Evolutionary conservation across 2,329 filamentous ascomycete species (phyloP).

Genomic region (Botrytis porri): DNA sequence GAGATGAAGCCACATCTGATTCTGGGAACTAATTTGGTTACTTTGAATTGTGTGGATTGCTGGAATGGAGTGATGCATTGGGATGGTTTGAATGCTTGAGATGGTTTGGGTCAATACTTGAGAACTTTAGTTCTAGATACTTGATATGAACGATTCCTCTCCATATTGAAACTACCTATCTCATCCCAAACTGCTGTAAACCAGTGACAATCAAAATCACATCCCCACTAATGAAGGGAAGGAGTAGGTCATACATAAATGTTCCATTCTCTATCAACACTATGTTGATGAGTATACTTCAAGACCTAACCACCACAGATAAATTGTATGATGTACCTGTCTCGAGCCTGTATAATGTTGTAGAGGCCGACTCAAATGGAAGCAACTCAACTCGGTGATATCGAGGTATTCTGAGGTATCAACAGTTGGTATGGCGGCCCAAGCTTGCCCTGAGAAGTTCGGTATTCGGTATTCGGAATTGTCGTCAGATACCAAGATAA

Average conservation of each 20-base stretch:
- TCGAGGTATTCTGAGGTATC: background rate
- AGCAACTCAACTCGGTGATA: background rate
- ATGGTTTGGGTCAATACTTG: no score
- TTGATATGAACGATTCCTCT: background rate
- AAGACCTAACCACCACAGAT: background rate
- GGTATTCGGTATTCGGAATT: constrained; percentile 9
- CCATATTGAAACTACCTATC: background rate
- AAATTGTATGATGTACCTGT: background rate
- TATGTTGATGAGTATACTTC: background rate
- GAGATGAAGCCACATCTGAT: background rate
- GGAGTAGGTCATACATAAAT: background rate
- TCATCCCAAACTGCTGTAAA: background rate
- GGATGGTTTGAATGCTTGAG: no score
- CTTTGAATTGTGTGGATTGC: no score
- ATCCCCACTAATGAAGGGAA: background rate
- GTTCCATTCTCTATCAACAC: background rate
- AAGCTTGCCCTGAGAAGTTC: background rate
- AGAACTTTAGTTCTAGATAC: background rate
- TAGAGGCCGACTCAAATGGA: background rate
- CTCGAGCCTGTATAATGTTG: background rate
- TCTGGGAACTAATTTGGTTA: no score
- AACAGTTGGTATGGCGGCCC: background rate
- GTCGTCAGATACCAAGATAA: background rate
- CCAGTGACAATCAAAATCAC: background rate
- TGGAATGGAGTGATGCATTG: no score